Evolutionary conservation across 2,329 filamentous ascomycete genomes (phyloP).

Genomic region (Scytalidium lignicola): DNA sequence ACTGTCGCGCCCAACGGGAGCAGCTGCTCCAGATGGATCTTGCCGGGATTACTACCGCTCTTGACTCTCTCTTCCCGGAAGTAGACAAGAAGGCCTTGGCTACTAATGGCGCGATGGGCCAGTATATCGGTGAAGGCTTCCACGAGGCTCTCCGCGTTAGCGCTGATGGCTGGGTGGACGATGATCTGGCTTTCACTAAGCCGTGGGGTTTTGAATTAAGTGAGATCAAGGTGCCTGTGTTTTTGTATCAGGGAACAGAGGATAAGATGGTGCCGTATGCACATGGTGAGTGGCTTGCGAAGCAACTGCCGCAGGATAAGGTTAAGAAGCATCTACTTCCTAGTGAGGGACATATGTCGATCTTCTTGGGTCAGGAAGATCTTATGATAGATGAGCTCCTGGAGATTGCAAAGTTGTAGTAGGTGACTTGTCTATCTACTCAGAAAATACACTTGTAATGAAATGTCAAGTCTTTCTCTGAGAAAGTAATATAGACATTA

Average conservation of each 20-base stretch:
- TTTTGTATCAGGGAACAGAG: slow-evolving; percentile 19
- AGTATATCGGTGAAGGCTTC: background rate
- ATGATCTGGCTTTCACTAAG: slow-evolving; percentile 16
- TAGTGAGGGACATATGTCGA: too few relatives aligned
- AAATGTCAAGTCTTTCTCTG: too few relatives aligned
- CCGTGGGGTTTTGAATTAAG: slow-evolving; percentile 21
- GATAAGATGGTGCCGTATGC: slow-evolving; percentile 20
- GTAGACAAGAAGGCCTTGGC: background rate
- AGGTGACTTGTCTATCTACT: too few relatives aligned
- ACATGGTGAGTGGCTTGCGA: slow-evolving; percentile 20
- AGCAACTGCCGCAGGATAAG: slow-evolving; percentile 14
- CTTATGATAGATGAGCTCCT: too few relatives aligned
- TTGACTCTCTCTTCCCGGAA: too few relatives aligned
- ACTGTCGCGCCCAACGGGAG: background rate
- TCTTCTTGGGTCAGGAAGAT: too few relatives aligned
- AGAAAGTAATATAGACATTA: too few relatives aligned
- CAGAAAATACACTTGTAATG: too few relatives aligned
- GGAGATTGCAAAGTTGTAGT: too few relatives aligned
- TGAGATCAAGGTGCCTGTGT: slow-evolving; percentile 19
- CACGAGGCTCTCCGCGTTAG: slow-evolving; percentile 12
- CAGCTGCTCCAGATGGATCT: background rate
- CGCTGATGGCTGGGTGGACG: slow-evolving; percentile 22
- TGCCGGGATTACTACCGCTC: background rate
- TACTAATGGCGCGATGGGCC: background rate
- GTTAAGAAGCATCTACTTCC: slow-evolving; percentile 16